phyloP scores from a whole-genome alignment of 371 early-diverging fungal species.

The Lichtheimia ramosa region DNA sequence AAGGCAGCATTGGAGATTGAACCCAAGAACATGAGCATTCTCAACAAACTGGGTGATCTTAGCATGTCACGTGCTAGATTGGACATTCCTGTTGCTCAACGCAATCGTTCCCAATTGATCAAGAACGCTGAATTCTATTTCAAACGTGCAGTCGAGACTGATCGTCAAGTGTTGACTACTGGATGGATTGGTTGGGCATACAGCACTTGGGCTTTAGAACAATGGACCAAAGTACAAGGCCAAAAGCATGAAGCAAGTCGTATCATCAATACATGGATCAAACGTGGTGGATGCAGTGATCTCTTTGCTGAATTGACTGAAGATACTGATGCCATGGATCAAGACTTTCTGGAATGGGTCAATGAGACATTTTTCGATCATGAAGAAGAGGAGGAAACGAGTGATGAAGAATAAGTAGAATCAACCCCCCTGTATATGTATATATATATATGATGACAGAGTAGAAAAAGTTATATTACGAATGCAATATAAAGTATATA shows the following conservation, averaged over 20 bases:
- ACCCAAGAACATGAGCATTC: conserved; percentile 52
- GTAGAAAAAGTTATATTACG: not conserved
- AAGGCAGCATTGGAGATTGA: conserved; percentile 51
- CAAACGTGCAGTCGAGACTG: conserved; percentile 38
- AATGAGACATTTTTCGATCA: not conserved
- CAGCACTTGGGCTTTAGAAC: conserved; percentile 40
- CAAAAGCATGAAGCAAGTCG: conserved; percentile 33
- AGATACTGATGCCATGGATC: conserved; percentile 36
- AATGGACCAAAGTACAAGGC: conserved; percentile 27
- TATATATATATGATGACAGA: not conserved
- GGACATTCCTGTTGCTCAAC: conserved; percentile 46
- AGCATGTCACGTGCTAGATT: conserved; percentile 52
- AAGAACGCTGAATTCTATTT: conserved; percentile 56
- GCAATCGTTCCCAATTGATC: conserved; percentile 50
- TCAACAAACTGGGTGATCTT: conserved; percentile 62
- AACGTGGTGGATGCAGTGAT: conserved; percentile 33
- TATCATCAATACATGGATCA: conserved; percentile 38
- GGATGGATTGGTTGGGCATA: conserved; percentile 46
- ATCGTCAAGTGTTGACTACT: conserved; percentile 33
- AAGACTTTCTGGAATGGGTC: conserved; percentile 39
- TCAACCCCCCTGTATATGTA: conserved; percentile 1
- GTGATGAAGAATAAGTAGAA: conserved; percentile 1
- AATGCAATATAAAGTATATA: not conserved
- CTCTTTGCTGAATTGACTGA: conserved; percentile 36
- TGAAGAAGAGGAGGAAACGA: not conserved